Conservation (phyloP, 192 early-diverging fungal species). For the Thoreauomyces humboldtii region DNA sequence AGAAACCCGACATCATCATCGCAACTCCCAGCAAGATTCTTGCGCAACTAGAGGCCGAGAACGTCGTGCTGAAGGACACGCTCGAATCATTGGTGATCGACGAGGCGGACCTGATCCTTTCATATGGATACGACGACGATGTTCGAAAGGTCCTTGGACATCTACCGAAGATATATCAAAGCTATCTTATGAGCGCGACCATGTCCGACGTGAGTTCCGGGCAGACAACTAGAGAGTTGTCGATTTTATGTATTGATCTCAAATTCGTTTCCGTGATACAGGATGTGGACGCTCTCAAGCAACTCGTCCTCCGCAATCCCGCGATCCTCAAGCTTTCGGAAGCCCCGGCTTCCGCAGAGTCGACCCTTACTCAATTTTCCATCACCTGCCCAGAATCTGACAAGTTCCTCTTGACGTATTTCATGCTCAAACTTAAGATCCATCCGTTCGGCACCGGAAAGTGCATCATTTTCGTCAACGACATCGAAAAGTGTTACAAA, state of each 20-base stretch:
- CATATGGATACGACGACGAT: constrained; percentile 92
- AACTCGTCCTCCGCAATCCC: constrained; percentile 79
- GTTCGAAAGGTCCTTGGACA: constrained; percentile 69
- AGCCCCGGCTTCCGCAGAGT: constrained; percentile 23
- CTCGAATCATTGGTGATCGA: constrained; percentile 91
- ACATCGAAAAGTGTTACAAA: constrained; percentile 89
- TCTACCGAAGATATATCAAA: constrained; percentile 86
- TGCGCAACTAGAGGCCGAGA: constrained; percentile 60
- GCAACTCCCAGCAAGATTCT: constrained; percentile 82
- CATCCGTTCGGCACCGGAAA: constrained; percentile 82
- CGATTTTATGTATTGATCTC: neutral
- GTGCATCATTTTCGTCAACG: constrained; percentile 93
- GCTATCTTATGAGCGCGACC: constrained; percentile 92
- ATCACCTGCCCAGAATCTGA: constrained; percentile 73
- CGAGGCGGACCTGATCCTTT: constrained; percentile 92
- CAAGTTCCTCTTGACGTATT: constrained; percentile 84
- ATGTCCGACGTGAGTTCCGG: constrained; percentile 55
- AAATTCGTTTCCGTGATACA: constrained; percentile 16
- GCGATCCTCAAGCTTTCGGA: constrained; percentile 88
- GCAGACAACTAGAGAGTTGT: constrained; percentile 8
- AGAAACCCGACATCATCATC: constrained; percentile 84
- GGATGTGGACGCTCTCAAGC: constrained; percentile 84
- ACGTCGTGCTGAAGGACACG: constrained; percentile 48
- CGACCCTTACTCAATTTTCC: constrained; percentile 74
- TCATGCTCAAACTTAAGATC: constrained; percentile 82